Conservation (phyloP, 2,329 filamentous ascomycete genomes). For the Fusarium nygamai region DNA sequence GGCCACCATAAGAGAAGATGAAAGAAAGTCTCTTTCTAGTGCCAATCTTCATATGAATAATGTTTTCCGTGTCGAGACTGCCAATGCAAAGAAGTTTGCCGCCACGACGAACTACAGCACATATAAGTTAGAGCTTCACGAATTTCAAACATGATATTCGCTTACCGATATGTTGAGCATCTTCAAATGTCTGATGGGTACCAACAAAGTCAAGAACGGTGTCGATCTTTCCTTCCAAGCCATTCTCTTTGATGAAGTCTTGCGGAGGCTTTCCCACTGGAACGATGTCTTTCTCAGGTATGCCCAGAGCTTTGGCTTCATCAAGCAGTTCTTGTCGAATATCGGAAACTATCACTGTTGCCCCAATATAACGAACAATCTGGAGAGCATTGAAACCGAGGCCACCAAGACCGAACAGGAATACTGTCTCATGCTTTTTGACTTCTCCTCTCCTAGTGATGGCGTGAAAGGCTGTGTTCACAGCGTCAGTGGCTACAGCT, state of each 20-base stretch:
- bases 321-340: slow-evolving; percentile 29
- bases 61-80: slow-evolving; percentile 52
- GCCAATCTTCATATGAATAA: slow-evolving; percentile 55
- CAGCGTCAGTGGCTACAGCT: slow-evolving; percentile 34
- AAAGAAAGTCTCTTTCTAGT: slow-evolving; percentile 54
- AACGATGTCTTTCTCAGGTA: slow-evolving; percentile 21
- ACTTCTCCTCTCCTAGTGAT: slow-evolving; percentile 31
- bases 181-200: slow-evolving; percentile 38
- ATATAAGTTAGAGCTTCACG: accelerated
- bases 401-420: slow-evolving; percentile 31
- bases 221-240: slow-evolving; percentile 15
- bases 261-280: slow-evolving; percentile 19
- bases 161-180: slow-evolving; percentile 36
- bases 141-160: not conserved
- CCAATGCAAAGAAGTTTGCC: slow-evolving; percentile 53
- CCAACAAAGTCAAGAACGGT: slow-evolving; percentile 37
- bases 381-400: slow-evolving; percentile 34
- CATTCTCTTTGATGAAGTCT: slow-evolving; percentile 8
- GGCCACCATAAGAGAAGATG: slow-evolving; percentile 57
- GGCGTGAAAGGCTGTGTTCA: slow-evolving; percentile 35
- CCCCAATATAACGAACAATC: slow-evolving; percentile 24
- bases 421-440: slow-evolving; percentile 10
- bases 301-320: slow-evolving; percentile 17
- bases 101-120: slow-evolving; percentile 20
- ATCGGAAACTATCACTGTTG: slow-evolving; percentile 30